phyloP scores from a whole-genome alignment of 108 stramenopile species.

The Cyclotella choctawhatcheeana region DNA sequence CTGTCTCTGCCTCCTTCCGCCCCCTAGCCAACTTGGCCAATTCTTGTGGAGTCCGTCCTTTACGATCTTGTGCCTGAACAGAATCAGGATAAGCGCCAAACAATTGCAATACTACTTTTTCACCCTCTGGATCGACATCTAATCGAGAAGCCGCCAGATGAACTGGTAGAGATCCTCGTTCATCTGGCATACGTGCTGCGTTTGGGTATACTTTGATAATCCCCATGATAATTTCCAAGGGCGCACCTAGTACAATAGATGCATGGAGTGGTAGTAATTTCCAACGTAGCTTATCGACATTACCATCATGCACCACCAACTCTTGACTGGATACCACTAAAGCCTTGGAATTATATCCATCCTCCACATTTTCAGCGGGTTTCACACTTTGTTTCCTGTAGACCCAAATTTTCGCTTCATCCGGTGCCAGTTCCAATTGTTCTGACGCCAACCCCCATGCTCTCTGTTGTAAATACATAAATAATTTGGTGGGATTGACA shows the following conservation, averaged over 20 bases:
- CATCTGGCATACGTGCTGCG: constrained; percentile 42
- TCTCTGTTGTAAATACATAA: constrained; percentile 41
- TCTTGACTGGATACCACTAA: constrained; percentile 12
- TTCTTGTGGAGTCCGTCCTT: constrained; percentile 48
- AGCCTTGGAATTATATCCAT: constrained; percentile 27
- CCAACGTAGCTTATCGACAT: constrained; percentile 38
- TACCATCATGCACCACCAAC: constrained; percentile 30
- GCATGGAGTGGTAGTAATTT: constrained; percentile 55
- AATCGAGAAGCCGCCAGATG: constrained; percentile 51
- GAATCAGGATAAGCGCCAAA: constrained; percentile 43
- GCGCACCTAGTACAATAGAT: constrained; percentile 49
- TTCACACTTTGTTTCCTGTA: constrained; percentile 20
- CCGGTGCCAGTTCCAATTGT: constrained; percentile 30
- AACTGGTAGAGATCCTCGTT: constrained; percentile 46
- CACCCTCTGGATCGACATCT: constrained; percentile 50
- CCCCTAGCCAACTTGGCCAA: constrained; percentile 46
- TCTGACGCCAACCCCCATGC: constrained; percentile 40
- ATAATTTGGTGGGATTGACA: constrained; percentile 47
- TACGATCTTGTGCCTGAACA: constrained; percentile 48
- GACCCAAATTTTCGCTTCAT: constrained; percentile 48
- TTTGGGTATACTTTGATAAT: constrained; percentile 40
- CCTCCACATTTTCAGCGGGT: constrained; percentile 31
- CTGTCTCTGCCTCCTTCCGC: constrained; percentile 41
- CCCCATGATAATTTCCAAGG: constrained; percentile 35
- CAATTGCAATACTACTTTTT: constrained; percentile 49